Conservation (phyloP, 305 asterid genomes). For the Striga hermonthica region DNA sequence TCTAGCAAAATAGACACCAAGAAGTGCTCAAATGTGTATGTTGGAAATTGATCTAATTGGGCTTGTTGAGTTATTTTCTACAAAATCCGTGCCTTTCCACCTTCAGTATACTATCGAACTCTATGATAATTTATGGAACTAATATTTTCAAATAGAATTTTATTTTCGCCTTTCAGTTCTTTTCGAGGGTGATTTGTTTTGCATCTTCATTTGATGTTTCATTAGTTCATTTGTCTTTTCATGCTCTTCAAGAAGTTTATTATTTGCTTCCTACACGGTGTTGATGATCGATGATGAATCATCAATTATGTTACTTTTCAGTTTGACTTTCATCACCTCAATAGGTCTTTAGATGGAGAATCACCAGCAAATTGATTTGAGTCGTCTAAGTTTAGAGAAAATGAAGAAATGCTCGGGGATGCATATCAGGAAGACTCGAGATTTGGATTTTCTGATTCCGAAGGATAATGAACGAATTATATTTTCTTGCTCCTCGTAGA, state of each 20-base stretch:
- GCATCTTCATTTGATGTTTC: not conserved
- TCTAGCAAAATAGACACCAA: no score
- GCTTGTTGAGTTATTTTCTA: not conserved
- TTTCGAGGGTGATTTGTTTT: not conserved
- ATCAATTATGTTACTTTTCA: not conserved
- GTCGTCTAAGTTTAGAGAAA: no score
- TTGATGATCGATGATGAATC: not conserved
- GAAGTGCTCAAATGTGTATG: no score
- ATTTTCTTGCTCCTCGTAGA: no score
- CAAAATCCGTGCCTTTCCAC: no score
- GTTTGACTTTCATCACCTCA: no score
- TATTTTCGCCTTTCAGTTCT: no score
- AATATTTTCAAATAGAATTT: no score
- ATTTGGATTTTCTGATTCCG: not conserved
- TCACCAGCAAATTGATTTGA: no score
- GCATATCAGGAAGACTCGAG: not conserved
- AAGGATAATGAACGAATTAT: not conserved
- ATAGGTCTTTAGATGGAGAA: no score
- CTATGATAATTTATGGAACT: no score
- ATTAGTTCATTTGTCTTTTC: not conserved
- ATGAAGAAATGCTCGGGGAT: not conserved
- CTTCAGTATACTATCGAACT: no score
- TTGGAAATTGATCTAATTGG: not conserved
- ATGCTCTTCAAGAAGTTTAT: not conserved
- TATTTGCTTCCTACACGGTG: not conserved